These are phyloP conservation scores for Rhynchosporium agropyri DNA, from an alignment of 2,329 filamentous ascomycete species.

Conservation along the genomic window DNA sequence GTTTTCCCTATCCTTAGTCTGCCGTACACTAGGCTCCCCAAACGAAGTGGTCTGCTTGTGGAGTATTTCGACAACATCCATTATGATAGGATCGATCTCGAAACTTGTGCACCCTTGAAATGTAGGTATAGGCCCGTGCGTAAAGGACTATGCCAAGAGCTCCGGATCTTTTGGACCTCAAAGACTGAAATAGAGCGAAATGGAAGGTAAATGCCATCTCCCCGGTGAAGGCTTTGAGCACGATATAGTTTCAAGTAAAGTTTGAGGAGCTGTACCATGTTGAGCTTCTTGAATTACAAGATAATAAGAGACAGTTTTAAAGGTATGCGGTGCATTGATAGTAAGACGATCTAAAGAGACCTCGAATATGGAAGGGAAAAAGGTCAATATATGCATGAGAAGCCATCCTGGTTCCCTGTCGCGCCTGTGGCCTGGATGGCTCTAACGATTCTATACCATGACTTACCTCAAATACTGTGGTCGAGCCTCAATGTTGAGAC, in stretches of 20 bases:
- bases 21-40: constrained; percentile 1
- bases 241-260: not conserved
- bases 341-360: not conserved
- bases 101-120: not conserved
- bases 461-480: too few species aligned
- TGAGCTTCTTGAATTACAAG: not conserved
- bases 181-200: constrained; percentile 1
- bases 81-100: not conserved
- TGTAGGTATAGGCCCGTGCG: not conserved
- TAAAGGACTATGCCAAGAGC: not conserved
- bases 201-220: constrained; percentile 1
- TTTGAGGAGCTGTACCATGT: not conserved
- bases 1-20: not conserved
- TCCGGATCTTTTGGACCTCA: not conserved
- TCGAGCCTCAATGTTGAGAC: too few species aligned
- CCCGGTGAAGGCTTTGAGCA: not conserved
- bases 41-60: constrained; percentile 1
- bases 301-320: not conserved
- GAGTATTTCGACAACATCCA: not conserved
- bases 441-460: too few species aligned
- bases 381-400: too few species aligned
- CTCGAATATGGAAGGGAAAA: too few species aligned
- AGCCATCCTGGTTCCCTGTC: too few species aligned
- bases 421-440: too few species aligned
- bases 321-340: not conserved